Conservation (phyloP, 2,329 filamentous ascomycete species). For the Cladosporium sphaerospermum region DNA sequence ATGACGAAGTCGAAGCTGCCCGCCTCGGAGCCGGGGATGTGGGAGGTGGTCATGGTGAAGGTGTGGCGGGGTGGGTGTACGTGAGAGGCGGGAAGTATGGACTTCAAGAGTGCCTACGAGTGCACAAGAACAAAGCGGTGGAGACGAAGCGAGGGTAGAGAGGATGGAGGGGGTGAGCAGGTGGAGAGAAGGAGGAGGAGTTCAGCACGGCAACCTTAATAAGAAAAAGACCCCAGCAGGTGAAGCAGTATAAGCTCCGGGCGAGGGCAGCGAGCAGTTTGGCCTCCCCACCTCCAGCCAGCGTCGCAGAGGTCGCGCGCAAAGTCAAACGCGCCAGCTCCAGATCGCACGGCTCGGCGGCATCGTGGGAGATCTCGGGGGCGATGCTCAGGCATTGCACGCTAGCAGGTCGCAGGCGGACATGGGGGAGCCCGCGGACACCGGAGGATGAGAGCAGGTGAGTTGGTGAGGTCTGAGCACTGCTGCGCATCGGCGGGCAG, state of each 20-base stretch:
- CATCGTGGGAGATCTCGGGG: background rate
- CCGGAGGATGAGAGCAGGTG: background rate
- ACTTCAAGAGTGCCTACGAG: background rate
- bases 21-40: conserved; percentile 57
- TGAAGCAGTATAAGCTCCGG: no score
- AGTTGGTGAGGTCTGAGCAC: no score
- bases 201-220: conserved; percentile 5
- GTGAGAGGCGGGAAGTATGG: background rate
- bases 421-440: background rate
- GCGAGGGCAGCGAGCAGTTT: background rate
- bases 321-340: background rate
- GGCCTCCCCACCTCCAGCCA: background rate
- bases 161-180: conserved; percentile 9
- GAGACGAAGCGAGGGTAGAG: conserved; percentile 10
- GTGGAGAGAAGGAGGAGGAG: background rate
- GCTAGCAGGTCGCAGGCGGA: background rate
- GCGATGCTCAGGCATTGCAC: no score
- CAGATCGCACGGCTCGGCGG: conserved; percentile 1
- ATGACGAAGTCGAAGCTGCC: conserved; percentile 77
- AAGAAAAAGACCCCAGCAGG: background rate
- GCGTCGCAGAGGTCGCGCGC: background rate
- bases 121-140: conserved; percentile 1
- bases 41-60: conserved; percentile 59
- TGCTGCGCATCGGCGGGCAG: no score
- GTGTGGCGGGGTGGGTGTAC: background rate